Evolutionary conservation across 257 asterid species (phyloP), one percentile per base, ranked within the genome.

Genomic region (Nemophila menziesii): DNA sequence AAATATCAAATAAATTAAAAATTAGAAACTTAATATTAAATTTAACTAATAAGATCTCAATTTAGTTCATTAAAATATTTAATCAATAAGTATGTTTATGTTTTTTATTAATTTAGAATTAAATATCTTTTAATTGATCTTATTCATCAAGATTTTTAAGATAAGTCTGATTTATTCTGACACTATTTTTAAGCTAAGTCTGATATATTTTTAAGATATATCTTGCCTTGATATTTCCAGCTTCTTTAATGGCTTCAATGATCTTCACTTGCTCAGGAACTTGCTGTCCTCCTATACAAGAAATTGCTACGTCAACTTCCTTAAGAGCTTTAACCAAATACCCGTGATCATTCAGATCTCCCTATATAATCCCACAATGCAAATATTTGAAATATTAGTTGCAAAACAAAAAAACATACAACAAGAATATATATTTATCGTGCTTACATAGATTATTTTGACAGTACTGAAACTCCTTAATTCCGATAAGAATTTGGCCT

Each of bases 261-360:
- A 62, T 62, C 39, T 58, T 54, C 6, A 33, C 53, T 26, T 62
- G 74, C 49, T 58, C 64, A 24, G 51, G 44, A 15, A 49, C 15
- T 2, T 22, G 23, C 4, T 20, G 2, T 33, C 24, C 12, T 0
- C 47, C 51, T 0, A 68, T 54, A 4, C 67, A 4, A 26, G 69
- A 56, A 9, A 68, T 63, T 43, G 63, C 75, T 6, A 63, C 63
- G 36, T 68, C 75, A 10, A 68, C 75, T 23, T 62, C 55, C 46
- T 68, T 58, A 9, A 68, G 54, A 11, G 64, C 61, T 2, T n/a
- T 22, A 9, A 63, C 48, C 43, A 62, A 51, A 40, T 43, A 37
- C 4, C 43, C 61, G 16, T 48, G 55, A 29, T 68, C 39, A 23
- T 39, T 13, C 36, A 29, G 8, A 29, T 29, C 36, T 20, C 51